Base-by-base conservation (phyloP, 805 yeast genomes). In the Sugiyamaella smithiae region DNA sequence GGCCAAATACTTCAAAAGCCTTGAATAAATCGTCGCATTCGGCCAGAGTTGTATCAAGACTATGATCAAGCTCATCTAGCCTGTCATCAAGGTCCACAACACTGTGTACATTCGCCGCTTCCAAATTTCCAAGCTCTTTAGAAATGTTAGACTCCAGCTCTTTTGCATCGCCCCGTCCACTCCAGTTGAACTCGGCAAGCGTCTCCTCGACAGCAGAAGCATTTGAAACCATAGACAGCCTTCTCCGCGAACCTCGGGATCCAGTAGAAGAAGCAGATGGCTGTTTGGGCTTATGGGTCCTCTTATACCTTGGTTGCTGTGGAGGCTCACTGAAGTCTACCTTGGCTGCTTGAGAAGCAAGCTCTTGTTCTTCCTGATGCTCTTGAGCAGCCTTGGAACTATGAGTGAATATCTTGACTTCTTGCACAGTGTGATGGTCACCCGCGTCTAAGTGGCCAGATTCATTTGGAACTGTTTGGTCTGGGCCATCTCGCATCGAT, bases 111-210 rank as follows among this genome's bases (percentile, higher is more conserved):
- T 82, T 82, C 14, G 76, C 74, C 52, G 78, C 82, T 55, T 86
- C 85, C 0, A 86, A 72, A 23, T 74, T 73, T 5, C 80, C 76
- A 44, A 88, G 68, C 52, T 84, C 87, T 33, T 71, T 73, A 33
- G 73, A 65, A 43, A 91, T 72, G 59, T 80, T 81, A 33, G 70
- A 72, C 28, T 84, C 73, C 23, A 90, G 66, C 0, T 74, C 70
- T 24, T 71, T 74, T 6, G 87, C 76, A 53, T 80, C 84, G 59
- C 85, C 95, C 4, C 72, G 67, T 1, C 82, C 75, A 24, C 77
- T 76, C 93, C 96, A 91, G 26, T 82, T 80, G 19, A 89, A 74
- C 52, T 86, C 91, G 24, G 84, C 87, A 49, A 90, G 76, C 11
- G 88, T 65, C 52, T 87, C 95, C 43, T 81, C 84, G 25, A 74